phyloP scores from a whole-genome alignment of 192 early-diverging fungal genomes.

The Podila epigama region DNA sequence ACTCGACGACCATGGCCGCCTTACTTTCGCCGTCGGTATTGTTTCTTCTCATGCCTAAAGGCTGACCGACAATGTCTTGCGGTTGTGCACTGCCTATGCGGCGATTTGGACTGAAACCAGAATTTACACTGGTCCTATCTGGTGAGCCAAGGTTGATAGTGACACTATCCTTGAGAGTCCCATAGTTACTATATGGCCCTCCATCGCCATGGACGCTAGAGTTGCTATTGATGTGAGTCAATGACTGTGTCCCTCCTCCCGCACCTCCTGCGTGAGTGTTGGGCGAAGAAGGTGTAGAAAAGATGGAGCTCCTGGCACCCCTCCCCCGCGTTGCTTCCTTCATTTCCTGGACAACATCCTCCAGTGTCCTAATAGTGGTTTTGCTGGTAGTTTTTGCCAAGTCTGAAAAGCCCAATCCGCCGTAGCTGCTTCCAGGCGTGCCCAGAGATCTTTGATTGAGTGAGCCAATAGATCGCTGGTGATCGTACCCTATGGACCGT shows the following conservation, averaged over 20 bases:
- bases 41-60: not conserved
- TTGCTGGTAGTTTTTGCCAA: constrained; percentile 26
- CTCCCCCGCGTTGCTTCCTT: constrained; percentile 18
- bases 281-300: too few species aligned
- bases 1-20: constrained; percentile 5
- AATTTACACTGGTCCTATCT: too few species aligned
- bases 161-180: too few species aligned
- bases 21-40: not conserved
- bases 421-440: constrained; percentile 2
- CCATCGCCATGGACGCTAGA: not conserved
- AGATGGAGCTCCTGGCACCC: not conserved
- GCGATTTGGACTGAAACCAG: too few species aligned
- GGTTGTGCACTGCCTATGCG: not conserved
- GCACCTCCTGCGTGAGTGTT: not conserved
- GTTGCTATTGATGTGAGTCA: not conserved
- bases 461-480: constrained; percentile 9
- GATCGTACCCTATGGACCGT: constrained; percentile 6
- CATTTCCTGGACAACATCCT: constrained; percentile 41
- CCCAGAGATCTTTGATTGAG: constrained; percentile 3
- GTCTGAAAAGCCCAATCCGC: not conserved
- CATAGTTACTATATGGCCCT: too few species aligned
- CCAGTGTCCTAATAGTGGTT: constrained; percentile 14
- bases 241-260: not conserved
- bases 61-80: not conserved
- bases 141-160: too few species aligned